Conservation (phyloP, 371 early-diverging fungal genomes). For the Mortierella sp. region DNA sequence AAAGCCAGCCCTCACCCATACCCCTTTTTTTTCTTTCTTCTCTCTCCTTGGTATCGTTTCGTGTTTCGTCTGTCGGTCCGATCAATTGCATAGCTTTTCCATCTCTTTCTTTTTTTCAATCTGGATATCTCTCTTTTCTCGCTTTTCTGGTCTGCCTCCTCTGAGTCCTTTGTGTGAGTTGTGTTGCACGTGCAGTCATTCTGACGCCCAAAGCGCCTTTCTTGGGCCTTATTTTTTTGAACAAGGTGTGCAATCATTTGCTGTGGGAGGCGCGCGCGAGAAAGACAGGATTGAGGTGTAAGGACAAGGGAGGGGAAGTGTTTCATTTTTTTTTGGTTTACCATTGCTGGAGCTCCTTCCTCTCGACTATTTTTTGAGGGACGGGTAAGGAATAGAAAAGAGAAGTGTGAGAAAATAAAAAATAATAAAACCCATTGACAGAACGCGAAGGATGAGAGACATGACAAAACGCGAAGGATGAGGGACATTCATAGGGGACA, state of each 20-base stretch:
- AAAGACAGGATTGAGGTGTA: neutral
- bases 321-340: slow-evolving; percentile 49
- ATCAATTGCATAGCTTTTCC: too few relatives aligned
- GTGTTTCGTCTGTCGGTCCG: too few relatives aligned
- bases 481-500: neutral
- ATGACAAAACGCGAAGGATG: neutral
- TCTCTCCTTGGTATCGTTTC: too few relatives aligned
- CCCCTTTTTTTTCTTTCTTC: neutral
- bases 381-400: neutral
- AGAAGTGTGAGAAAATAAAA: neutral
- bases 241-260: neutral
- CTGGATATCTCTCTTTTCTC: too few relatives aligned
- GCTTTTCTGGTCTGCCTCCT: neutral
- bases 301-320: neutral
- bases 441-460: neutral
- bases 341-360: slow-evolving; percentile 95
- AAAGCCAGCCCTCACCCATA: neutral
- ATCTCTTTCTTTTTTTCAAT: neutral
- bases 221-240: too few relatives aligned
- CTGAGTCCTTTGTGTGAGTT: too few relatives aligned
- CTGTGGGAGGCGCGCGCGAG: neutral
- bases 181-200: neutral
- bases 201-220: neutral
- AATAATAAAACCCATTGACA: too few relatives aligned
- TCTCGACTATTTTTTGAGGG: slow-evolving; percentile 75